Conservation (phyloP, 768 basidiomycete species). For the Sporobolomyces phaffii region DNA sequence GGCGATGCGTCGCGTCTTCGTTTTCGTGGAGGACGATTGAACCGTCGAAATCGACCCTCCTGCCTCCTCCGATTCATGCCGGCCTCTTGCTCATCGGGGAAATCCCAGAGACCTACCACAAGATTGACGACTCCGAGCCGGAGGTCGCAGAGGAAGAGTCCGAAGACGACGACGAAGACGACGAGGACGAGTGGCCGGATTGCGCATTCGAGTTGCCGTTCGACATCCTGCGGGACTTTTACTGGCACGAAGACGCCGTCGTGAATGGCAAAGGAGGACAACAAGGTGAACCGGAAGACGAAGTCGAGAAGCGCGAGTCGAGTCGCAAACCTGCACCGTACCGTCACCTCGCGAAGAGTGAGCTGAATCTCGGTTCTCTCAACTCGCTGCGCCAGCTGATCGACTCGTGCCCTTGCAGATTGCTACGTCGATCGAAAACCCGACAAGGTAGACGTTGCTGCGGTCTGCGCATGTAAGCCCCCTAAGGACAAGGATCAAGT, state of each 20-base stretch:
- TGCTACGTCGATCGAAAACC: slow-evolving; percentile 25
- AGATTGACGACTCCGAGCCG: slow-evolving; percentile 5
- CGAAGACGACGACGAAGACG: background rate
- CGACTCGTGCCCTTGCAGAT: slow-evolving; percentile 4
- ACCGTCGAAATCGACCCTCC: background rate
- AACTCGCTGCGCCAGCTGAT: background rate
- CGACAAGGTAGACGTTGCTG: slow-evolving; percentile 13
- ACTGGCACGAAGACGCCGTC: background rate
- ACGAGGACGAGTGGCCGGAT: slow-evolving; percentile 1
- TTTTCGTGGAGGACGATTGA: background rate
- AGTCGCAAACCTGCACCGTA: slow-evolving; percentile 27
- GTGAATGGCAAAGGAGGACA: background rate
- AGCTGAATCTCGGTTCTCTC: slow-evolving; percentile 4
- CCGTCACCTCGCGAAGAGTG: background rate
- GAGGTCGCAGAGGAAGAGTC: background rate
- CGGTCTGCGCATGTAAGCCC: slow-evolving; percentile 21
- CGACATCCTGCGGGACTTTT: slow-evolving; percentile 24
- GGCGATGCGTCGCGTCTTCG: background rate
- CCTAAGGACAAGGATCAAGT: background rate
- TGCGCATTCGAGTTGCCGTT: slow-evolving; percentile 16
- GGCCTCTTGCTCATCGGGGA: slow-evolving; percentile 11
- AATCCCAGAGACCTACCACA: background rate
- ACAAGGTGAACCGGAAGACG: background rate
- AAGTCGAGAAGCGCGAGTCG: background rate
- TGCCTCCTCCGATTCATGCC: slow-evolving; percentile 21